Base-by-base conservation (phyloP, 257 asterid genomes). In the Solanum dulcamara region DNA sequence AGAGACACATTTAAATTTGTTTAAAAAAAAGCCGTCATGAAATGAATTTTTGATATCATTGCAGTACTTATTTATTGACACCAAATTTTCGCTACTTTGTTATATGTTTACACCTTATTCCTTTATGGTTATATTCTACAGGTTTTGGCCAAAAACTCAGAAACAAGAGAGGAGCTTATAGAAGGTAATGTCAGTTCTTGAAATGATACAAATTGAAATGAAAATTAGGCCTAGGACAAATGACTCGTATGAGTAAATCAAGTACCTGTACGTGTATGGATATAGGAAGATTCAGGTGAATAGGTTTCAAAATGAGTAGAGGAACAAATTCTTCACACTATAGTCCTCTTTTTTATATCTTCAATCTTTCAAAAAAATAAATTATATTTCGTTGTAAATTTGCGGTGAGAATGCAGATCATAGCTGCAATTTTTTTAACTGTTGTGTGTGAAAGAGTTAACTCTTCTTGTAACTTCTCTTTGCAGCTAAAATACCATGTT, bases 401-500 rank as follows among this genome's bases (percentile, higher is more conserved):
- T 38, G 28, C 1, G 46, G 33, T 53, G 67, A 28, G 44, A 10
- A 14, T 80, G 48, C 42, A 53, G 33, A 80, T 50, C 28, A 80
- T 81, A 11, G 20, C 40, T 26, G 20, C 53, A 11, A 77, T 46
- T 2, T 2, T 10, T 40, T 74, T 40, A 40, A n/a, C 18, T 42
- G n/a, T 42, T 42, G 35, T 40, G 28, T 72, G 59, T 26, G 28
- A 46, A 46, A 46, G 18, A 35, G 0, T 20, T 9, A 46, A 77
- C 42, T 77, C 17, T 15, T 46, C 42, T 9, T 1, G 17, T 77
- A 77, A 77, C 24, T 46, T 7, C 10, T 10, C 22, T 83, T 32
- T 83, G 81, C 85, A 86, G 86, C 86, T 20, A 50, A 37, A 9
- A 64, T 86, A 64, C 86, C 84, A 17, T 28, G 5, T 84, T 86